Base-by-base conservation (phyloP, 2,329 filamentous ascomycete species). In the Aspergillus piperis region DNA sequence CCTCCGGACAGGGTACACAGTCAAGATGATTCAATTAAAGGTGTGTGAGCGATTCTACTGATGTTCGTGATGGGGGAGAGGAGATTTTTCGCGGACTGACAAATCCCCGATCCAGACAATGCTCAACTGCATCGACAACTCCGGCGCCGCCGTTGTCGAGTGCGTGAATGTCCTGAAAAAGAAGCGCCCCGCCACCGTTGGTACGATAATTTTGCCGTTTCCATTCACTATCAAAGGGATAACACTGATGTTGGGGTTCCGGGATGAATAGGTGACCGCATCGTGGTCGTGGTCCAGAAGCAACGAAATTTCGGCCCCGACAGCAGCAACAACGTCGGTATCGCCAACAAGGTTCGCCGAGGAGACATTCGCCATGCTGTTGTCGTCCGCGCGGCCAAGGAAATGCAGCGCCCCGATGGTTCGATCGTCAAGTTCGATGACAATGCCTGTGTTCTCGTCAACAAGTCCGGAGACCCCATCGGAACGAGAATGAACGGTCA, bases 121-220 rank as follows among this genome's bases (percentile, higher is more conserved):
- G 87, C 86, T 99, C 72, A 97, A 95, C 81, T 98, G 95, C 88
- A 98, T 99, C 87, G 95, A 99, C 89, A 99, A 97, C 84, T 98
- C 95, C 67, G 95, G 95, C 76, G 95, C 95, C 69, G 93, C 95
- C 71, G 84, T 99, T 68, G 95, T 98, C 80, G 95, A 99, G 82
- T 99, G 95, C 81, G 91, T 90, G 76, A 90, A 94, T 76, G 90
- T 98, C 64, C 83, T 99, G 72, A 91, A 91, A 73, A 95, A 94
- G 82, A 96, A 97, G 82, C 87, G 89, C 53, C 71, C 78, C 72
- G 95, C 94, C 62, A 89, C 88, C 73, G 93, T 99, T 73, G 95
- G 93, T 96, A 85, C 71, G 84, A 42, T 41, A 7, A 39, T 27
- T 38, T 38, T 2, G 13, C 8, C 8, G 8, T 15, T 10, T 15